These are phyloP conservation scores for Phytophthora ramorum DNA, from an alignment of 352 stramenopile species.

Conservation along the genomic window DNA sequence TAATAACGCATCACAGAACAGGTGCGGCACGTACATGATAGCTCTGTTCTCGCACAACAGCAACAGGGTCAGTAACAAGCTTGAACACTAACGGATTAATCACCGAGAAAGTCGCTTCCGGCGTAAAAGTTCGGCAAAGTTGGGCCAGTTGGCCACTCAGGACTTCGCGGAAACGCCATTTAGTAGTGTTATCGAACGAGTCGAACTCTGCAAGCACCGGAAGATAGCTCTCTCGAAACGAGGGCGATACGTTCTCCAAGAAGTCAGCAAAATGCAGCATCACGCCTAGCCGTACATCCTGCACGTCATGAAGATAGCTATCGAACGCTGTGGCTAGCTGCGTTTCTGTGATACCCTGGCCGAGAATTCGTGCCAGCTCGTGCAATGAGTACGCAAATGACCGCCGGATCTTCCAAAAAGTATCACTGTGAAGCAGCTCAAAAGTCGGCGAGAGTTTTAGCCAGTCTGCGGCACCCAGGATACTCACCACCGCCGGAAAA, in stretches of 20 bases:
- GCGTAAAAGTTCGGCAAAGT: conserved; percentile 75
- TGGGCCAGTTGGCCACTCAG: conserved; percentile 78
- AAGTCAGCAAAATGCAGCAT: conserved; percentile 91
- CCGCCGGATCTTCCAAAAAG: conserved; percentile 91
- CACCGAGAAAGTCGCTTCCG: conserved; percentile 74
- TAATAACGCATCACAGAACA: conserved; percentile 11
- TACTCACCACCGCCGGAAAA: conserved; percentile 90
- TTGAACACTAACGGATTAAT: conserved; percentile 81
- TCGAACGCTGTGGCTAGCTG: conserved; percentile 87
- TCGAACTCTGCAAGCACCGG: conserved; percentile 76
- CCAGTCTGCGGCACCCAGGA: conserved; percentile 78
- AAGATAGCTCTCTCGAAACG: conserved; percentile 83
- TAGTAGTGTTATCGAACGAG: conserved; percentile 73
- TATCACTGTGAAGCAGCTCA: conserved; percentile 76
- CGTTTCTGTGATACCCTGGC: conserved; percentile 76
- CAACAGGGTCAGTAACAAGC: conserved; percentile 79
- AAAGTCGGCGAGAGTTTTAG: conserved; percentile 83
- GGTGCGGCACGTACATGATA: conserved; percentile 47
- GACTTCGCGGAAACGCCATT: conserved; percentile 86
- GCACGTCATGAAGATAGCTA: conserved; percentile 82
- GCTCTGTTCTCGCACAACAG: conserved; percentile 75
- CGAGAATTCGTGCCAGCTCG: conserved; percentile 86
- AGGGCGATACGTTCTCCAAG: conserved; percentile 70
- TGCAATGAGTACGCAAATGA: conserved; percentile 94
- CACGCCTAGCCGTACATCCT: conserved; percentile 83